Evolutionary conservation across 768 basidiomycete genomes (phyloP).

Genomic region (Pleurotus citrinopileatus): DNA sequence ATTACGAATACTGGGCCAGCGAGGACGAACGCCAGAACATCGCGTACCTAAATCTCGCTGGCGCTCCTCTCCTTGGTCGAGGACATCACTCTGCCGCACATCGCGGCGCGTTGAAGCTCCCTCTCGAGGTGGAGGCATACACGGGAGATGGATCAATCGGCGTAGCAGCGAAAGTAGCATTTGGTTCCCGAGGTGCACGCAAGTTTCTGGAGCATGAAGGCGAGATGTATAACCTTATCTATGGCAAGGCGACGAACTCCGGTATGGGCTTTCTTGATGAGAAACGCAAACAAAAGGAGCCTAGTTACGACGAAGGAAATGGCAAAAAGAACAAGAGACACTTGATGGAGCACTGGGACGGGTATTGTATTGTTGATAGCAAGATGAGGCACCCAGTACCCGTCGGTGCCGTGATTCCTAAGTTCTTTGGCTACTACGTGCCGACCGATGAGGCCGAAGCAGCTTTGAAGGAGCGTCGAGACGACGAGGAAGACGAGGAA

Average conservation of each 20-base stretch:
- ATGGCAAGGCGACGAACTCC: neutral
- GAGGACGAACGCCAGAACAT: neutral
- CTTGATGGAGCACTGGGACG: slow-evolving; percentile 30
- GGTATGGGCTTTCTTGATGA: neutral
- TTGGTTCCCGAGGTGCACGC: slow-evolving; percentile 21
- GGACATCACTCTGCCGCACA: slow-evolving; percentile 31
- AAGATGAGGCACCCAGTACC: slow-evolving; percentile 26
- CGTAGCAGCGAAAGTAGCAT: slow-evolving; percentile 34
- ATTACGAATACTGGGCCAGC: too few species aligned
- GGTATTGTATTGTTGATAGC: slow-evolving; percentile 28
- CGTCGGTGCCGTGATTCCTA: slow-evolving; percentile 40
- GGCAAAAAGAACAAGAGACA: slow-evolving; percentile 13
- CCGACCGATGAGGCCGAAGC: slow-evolving; percentile 17
- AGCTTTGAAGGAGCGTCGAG: neutral
- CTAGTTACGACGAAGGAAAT: neutral
- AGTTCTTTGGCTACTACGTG: slow-evolving; percentile 48
- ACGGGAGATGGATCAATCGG: slow-evolving; percentile 23
- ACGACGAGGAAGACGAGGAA: neutral
- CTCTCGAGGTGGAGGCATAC: slow-evolving; percentile 23
- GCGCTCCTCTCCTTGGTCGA: slow-evolving; percentile 16
- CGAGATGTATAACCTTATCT: slow-evolving; percentile 27
- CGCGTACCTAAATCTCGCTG: slow-evolving; percentile 17
- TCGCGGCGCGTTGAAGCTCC: slow-evolving; percentile 35
- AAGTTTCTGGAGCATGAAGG: slow-evolving; percentile 29
- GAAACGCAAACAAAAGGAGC: neutral